A percentile compares a stretch with the other conserved stretches of the same genome.
phyloP scores from a whole-genome alignment of 768 basidiomycete genomes.

The Lentinula sp. region DNA sequence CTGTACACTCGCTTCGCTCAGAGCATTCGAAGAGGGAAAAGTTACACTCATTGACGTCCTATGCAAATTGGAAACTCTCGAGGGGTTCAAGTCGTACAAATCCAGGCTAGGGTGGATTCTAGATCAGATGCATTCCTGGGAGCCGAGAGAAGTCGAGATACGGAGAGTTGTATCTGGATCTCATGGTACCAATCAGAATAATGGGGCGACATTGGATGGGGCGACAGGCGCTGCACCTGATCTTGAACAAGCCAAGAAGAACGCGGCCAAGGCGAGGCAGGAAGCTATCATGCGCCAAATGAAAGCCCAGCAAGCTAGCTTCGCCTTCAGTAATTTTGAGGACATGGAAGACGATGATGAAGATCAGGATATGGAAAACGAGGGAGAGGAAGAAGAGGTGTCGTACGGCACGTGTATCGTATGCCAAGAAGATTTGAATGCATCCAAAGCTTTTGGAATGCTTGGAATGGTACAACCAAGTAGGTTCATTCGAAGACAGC shows the following conservation, averaged over 20 bases:
- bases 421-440: conserved; percentile 89
- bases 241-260: conserved; percentile 68
- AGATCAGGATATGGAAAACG: conserved; percentile 44
- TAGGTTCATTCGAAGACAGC: conserved; percentile 72
- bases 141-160: conserved; percentile 49
- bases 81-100: conserved; percentile 67
- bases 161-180: conserved; percentile 25
- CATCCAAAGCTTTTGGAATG: conserved; percentile 70
- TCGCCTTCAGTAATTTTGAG: conserved; percentile 75
- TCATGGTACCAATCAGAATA: conserved; percentile 10
- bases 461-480: conserved; percentile 88
- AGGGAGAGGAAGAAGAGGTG: conserved; percentile 33
- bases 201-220: conserved; percentile 20
- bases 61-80: conserved; percentile 72
- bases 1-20: conserved; percentile 47
- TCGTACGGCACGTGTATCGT: conserved; percentile 95
- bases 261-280: conserved; percentile 85
- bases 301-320: conserved; percentile 86
- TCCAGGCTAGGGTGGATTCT: conserved; percentile 76
- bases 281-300: conserved; percentile 95
- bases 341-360: conserved; percentile 69
- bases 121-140: conserved; percentile 45
- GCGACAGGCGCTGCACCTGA: conserved; percentile 31
- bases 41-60: conserved; percentile 61
- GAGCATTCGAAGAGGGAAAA: conserved; percentile 51